Percentiles rank a stretch among this genome's conserved stretches.
These are phyloP conservation scores for Starmerella bombicola DNA, from an alignment of 805 yeast species.

Conservation along the genomic window DNA sequence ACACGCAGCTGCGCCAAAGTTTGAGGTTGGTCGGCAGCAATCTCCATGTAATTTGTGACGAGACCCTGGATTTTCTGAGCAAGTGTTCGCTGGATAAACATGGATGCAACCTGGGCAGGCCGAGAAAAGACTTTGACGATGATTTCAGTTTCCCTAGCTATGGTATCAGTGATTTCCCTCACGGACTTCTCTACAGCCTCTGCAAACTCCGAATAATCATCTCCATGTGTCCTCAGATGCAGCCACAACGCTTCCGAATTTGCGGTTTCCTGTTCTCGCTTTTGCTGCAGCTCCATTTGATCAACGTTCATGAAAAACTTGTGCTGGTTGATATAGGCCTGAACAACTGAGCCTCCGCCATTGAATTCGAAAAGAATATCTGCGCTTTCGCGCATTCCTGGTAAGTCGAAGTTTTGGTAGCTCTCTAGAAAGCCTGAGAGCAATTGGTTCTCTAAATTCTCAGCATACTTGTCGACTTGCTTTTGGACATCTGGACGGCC, in stretches of 20 bases:
- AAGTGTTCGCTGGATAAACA: slow-evolving; percentile 62
- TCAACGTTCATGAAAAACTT: slow-evolving; percentile 48
- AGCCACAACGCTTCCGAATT: slow-evolving; percentile 39
- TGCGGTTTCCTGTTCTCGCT: slow-evolving; percentile 14
- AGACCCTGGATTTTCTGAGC: slow-evolving; percentile 48
- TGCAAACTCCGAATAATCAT: slow-evolving; percentile 39
- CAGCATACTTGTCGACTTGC: slow-evolving; percentile 58
- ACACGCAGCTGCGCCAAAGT: slow-evolving; percentile 46
- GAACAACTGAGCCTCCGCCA: slow-evolving; percentile 72
- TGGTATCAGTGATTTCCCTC: slow-evolving; percentile 44
- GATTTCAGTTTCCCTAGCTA: slow-evolving; percentile 59
- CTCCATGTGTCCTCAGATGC: slow-evolving; percentile 46
- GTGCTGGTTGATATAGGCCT: slow-evolving; percentile 69
- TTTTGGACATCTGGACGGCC: slow-evolving; percentile 26
- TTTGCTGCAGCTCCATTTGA: slow-evolving; percentile 18
- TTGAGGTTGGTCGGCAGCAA: slow-evolving; percentile 54
- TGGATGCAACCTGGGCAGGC: slow-evolving; percentile 53
- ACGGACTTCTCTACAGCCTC: slow-evolving; percentile 41
- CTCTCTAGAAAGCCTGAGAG: slow-evolving; percentile 60
- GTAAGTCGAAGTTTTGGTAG: slow-evolving; percentile 54
- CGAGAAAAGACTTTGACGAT: slow-evolving; percentile 60
- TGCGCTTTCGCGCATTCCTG: slow-evolving; percentile 62
- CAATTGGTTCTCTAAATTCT: slow-evolving; percentile 58
- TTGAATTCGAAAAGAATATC: slow-evolving; percentile 65
- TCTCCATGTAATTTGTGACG: slow-evolving; percentile 43